These are phyloP conservation scores for Pneumocystis carinii DNA, from an alignment of 1,139 yeast genomes.

Conservation along the genomic window DNA sequence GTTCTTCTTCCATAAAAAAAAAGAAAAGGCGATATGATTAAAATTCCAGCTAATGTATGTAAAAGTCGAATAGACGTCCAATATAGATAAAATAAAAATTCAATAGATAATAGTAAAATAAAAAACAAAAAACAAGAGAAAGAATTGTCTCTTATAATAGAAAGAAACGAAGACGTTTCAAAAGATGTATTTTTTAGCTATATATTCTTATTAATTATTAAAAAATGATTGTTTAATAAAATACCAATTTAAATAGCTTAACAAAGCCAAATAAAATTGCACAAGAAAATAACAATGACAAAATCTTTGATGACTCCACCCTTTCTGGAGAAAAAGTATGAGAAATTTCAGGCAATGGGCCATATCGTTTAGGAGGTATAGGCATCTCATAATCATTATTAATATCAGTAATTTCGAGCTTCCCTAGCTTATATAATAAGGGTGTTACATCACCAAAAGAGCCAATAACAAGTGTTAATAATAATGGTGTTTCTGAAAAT, in stretches of 20 bases:
- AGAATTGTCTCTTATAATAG: constrained; percentile 2
- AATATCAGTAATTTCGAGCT: neutral
- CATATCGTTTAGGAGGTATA: constrained; percentile 2
- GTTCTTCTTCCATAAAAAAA: neutral
- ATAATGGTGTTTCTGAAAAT: constrained; percentile 1
- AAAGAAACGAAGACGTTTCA: constrained; percentile 1
- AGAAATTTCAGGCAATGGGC: constrained; percentile 2
- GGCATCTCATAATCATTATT: neutral
- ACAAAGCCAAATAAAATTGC: neutral
- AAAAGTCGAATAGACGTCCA: constrained; percentile 5
- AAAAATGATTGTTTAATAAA: neutral
- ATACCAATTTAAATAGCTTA: neutral
- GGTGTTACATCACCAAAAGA: constrained; percentile 6
- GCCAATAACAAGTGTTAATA: constrained; percentile 8
- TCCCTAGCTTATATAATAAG: constrained; percentile 2
- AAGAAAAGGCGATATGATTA: neutral
- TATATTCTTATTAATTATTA: neutral
- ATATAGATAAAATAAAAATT: constrained; percentile 4
- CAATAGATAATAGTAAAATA: constrained; percentile 4
- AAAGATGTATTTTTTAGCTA: constrained; percentile 1
- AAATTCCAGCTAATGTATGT: neutral
- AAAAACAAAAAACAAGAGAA: constrained; percentile 4
- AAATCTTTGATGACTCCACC: constrained; percentile 1
- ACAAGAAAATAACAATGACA: constrained; percentile 2
- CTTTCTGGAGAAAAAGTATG: constrained; percentile 6